A percentile compares a stretch with the other conserved stretches of the same genome.
Conservation (phyloP, 139 green algal genomes). For the Closterium sp. region DNA sequence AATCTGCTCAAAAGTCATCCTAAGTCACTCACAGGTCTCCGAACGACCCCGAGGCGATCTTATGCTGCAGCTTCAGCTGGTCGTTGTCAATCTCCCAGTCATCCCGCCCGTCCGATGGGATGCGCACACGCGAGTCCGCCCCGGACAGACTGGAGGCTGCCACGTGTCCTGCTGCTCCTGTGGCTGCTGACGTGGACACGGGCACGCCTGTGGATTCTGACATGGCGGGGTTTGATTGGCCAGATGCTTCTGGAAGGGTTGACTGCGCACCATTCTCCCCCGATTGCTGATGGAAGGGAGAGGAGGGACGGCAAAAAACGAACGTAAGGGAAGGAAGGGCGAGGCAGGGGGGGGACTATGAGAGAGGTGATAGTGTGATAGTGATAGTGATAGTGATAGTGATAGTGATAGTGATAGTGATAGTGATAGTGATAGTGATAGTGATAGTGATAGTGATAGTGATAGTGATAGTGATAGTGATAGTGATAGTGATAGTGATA, state of each 20-base stretch:
- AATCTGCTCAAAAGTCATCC: not conserved
- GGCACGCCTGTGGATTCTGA: not conserved
- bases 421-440: no score
- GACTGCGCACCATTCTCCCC: not conserved
- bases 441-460: no score
- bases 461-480: no score
- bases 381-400: no score
- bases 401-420: no score
- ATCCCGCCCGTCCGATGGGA: conserved; percentile 55
- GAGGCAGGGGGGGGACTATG: no score
- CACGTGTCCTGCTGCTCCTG: not conserved
- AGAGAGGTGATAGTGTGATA: no score
- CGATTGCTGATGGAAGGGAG: no score
- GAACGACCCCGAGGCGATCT: conserved; percentile 88
- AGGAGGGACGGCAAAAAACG: no score
- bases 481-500: no score
- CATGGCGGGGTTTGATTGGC: not conserved
- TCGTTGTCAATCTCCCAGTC: conserved; percentile 94
- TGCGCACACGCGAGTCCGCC: conserved; percentile 1
- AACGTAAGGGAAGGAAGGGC: no score
- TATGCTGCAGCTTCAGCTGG: conserved; percentile 82
- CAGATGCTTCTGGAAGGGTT: not conserved
- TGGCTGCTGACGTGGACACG: no score
- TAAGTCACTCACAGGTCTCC: conserved; percentile 79
- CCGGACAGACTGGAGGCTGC: not conserved